Conservation (phyloP, 2,329 filamentous ascomycete species). For the Endocalyx cinctus region DNA sequence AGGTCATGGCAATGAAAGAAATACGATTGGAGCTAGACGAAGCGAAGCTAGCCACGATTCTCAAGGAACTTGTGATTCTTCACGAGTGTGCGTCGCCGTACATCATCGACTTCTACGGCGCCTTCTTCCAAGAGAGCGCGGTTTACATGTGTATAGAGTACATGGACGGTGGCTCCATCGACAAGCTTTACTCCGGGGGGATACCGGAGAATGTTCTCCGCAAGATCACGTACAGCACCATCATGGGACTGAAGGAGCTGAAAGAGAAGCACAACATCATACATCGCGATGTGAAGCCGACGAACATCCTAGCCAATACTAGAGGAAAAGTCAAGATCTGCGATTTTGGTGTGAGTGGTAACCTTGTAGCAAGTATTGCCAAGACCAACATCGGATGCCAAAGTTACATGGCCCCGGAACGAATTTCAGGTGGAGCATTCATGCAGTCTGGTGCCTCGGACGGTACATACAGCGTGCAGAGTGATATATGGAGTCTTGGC, state of each 20-base stretch:
- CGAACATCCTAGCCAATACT: slow-evolving; percentile 93
- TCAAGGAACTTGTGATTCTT: slow-evolving; percentile 94
- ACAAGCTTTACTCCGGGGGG: slow-evolving; percentile 88
- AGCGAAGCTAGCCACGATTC: slow-evolving; percentile 91
- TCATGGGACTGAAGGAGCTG: slow-evolving; percentile 84
- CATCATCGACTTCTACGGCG: slow-evolving; percentile 98
- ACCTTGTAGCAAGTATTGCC: slow-evolving; percentile 93
- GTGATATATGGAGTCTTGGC: slow-evolving; percentile 95
- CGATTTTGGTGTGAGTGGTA: slow-evolving; percentile 96
- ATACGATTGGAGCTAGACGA: slow-evolving; percentile 94
- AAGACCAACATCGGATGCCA: slow-evolving; percentile 99
- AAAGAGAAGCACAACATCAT: slow-evolving; percentile 99
- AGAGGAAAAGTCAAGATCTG: slow-evolving; percentile 94
- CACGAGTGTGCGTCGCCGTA: slow-evolving; percentile 93
- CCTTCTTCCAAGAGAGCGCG: slow-evolving; percentile 97
- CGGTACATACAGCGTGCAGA: slow-evolving; percentile 95
- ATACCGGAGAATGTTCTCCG: slow-evolving; percentile 83
- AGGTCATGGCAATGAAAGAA: slow-evolving; percentile 99
- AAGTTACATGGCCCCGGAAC: slow-evolving; percentile 97
- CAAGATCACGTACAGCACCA: slow-evolving; percentile 86
- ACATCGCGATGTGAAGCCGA: slow-evolving; percentile 96
- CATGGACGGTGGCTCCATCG: slow-evolving; percentile 97
- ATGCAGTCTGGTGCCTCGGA: slow-evolving; percentile 66
- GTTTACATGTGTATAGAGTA: slow-evolving; percentile 99
- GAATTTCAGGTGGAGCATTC: slow-evolving; percentile 83